phyloP scores from a whole-genome alignment of 345 rosid genomes.

The Schrenkiella parvula region DNA sequence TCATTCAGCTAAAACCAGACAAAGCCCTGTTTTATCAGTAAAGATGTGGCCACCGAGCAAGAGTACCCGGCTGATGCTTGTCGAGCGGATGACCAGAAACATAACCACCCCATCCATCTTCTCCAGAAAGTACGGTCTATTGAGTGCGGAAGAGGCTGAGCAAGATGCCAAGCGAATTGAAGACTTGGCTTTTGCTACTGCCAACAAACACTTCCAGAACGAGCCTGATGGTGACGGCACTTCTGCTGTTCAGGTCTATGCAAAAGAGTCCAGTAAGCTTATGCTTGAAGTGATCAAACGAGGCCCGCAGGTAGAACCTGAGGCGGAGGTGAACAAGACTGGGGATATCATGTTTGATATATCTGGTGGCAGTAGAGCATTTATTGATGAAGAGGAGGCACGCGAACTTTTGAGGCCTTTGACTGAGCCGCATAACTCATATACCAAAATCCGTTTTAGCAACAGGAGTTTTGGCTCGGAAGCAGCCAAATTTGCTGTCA shows the following conservation, averaged over 20 bases:
- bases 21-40: constrained; percentile 47
- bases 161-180: constrained; percentile 70
- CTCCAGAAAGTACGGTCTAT: constrained; percentile 70
- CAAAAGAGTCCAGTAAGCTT: constrained; percentile 78
- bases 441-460: constrained; percentile 63
- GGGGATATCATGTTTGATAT: constrained; percentile 54
- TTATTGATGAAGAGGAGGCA: constrained; percentile 73
- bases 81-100: constrained; percentile 71
- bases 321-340: constrained; percentile 28
- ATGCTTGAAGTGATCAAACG: constrained; percentile 79
- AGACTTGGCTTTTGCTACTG: constrained; percentile 56
- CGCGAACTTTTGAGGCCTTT: constrained; percentile 60
- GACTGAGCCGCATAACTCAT: constrained; percentile 51
- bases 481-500: constrained; percentile 73
- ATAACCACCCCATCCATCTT: constrained; percentile 68
- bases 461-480: constrained; percentile 79
- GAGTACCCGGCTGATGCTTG: constrained; percentile 74
- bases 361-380: constrained; percentile 72
- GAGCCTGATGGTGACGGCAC: constrained; percentile 94
- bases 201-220: constrained; percentile 62
- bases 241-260: constrained; percentile 84
- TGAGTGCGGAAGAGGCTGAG: constrained; percentile 68
- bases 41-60: constrained; percentile 91
- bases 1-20: constrained; percentile 34
- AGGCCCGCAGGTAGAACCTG: constrained; percentile 51